Evolutionary conservation across 169 alveolate genomes (phyloP), one percentile per base, ranked within the genome.

Genomic region (Eimeria tenella): DNA sequence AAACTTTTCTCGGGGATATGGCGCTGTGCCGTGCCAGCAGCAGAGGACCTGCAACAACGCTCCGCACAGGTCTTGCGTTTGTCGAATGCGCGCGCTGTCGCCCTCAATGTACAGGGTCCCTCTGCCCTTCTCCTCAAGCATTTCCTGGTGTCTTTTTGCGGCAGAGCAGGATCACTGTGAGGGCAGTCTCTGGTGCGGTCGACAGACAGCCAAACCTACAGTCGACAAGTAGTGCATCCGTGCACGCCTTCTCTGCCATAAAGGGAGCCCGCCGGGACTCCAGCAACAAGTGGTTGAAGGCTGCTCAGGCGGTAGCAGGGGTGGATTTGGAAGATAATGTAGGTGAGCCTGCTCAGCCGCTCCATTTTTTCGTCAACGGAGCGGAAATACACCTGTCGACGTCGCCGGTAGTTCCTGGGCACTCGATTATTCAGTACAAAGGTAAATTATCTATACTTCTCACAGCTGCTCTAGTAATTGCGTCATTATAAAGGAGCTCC

Each of bases 301-400:
- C 91, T 31, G 91, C 91, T 23, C 73, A 83, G 71, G 79, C 91
- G 4, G 74, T 62, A 60, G 91, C 91, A 19, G 62, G 91, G 19
- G 71, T 75, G 63, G 42, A 62, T 19, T 11, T n/a, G 53, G 91
- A 58, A 53, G 77, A 8, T 6, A 77, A 58, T 17, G 2, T 49
- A 31, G 17, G 42, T 42, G 60, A 15, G 91, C 60, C 91, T 11
- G 17, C 91, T 10, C 62, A 62, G 77, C 63, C 77, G 9, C 31
- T 25, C 50, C 63, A 77, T 42, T 83, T 60, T 42, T 13, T 83
- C 25, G 91, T 83, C 11, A 58, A 83, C 79, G 91, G 91, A 60
- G 60, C n/a, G 15, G 91, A 83, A 83, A 62, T 83, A 31, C 79
- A 52, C 13, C 74, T 83, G 5, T 83, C 91, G 63, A 83, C 91